Evolutionary conservation across 1,284 basidiomycete species (phyloP).

Genomic region (Gymnopus androsaceus): DNA sequence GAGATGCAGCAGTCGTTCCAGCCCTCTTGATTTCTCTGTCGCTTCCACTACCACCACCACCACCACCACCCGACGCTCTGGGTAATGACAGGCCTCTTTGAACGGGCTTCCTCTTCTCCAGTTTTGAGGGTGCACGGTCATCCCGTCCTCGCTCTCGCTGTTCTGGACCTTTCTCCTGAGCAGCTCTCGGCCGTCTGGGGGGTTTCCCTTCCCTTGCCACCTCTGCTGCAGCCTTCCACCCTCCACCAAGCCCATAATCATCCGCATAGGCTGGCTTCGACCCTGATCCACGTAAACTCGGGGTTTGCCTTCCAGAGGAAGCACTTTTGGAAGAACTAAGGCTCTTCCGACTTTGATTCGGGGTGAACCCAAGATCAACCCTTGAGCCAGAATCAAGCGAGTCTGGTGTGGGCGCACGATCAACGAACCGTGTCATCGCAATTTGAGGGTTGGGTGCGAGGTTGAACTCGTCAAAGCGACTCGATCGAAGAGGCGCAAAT

Average conservation of each 20-base stretch:
- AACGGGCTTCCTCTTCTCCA: conserved; percentile 2
- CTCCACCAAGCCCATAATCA: conserved; percentile 2
- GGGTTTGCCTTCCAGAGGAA: background rate
- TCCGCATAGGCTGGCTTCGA: background rate
- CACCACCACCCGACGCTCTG: background rate
- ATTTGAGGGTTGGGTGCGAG: background rate
- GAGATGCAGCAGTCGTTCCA: background rate
- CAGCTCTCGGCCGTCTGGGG: background rate
- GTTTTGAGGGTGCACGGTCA: background rate
- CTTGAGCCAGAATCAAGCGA: conserved; percentile 1
- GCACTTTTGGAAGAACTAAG: background rate
- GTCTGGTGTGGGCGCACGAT: background rate
- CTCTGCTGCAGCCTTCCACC: background rate
- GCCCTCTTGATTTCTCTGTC: background rate
- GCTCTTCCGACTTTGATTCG: conserved; percentile 1
- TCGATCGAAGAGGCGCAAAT: conserved; percentile 8
- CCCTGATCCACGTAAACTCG: background rate
- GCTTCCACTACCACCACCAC: background rate
- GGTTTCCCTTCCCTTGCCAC: background rate
- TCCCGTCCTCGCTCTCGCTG: background rate
- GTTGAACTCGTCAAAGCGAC: conserved; percentile 9
- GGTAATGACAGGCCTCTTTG: background rate
- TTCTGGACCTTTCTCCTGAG: background rate
- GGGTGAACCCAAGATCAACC: no score
- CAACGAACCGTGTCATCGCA: background rate